Conservation (phyloP, 1,284 basidiomycete genomes). For the Mycosarcoma maydis region DNA sequence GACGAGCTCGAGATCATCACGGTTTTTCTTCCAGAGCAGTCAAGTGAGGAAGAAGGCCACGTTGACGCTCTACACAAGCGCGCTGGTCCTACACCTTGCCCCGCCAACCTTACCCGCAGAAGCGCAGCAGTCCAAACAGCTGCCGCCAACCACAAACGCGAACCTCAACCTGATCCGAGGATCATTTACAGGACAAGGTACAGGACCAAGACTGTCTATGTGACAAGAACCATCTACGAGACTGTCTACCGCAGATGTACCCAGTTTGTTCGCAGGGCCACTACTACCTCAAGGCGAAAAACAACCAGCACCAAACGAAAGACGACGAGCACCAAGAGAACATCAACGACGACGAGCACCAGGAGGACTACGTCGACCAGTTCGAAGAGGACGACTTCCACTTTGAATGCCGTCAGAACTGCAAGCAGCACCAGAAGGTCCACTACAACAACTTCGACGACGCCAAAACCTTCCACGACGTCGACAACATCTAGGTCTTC, state of each 20-base stretch:
- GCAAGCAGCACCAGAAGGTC: constrained; percentile 2
- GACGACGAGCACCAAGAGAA: constrained; percentile 2
- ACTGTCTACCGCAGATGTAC: constrained; percentile 35
- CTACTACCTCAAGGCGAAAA: constrained; percentile 1
- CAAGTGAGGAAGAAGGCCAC: not conserved
- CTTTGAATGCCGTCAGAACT: not conserved
- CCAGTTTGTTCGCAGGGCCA: constrained; percentile 10
- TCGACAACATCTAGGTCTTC: not conserved
- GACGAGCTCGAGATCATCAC: constrained; percentile 47
- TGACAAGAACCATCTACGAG: constrained; percentile 37
- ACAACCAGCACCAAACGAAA: not conserved
- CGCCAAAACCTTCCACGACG: constrained; percentile 1
- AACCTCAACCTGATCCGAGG: constrained; percentile 6
- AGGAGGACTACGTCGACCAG: constrained; percentile 4
- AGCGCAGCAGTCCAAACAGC: constrained; percentile 9
- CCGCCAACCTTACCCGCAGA: constrained; percentile 22
- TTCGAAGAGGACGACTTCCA: constrained; percentile 1
- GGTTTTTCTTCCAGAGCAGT: constrained; percentile 34
- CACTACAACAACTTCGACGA: not conserved
- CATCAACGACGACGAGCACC: not conserved
- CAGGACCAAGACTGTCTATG: constrained; percentile 13
- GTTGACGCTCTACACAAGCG: constrained; percentile 17
- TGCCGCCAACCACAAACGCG: constrained; percentile 20
- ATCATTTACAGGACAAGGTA: constrained; percentile 11
- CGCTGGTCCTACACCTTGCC: constrained; percentile 37